Evolutionary conservation across 179 eudicot genomes (phyloP).

Genomic region (Beta corolliflora): DNA sequence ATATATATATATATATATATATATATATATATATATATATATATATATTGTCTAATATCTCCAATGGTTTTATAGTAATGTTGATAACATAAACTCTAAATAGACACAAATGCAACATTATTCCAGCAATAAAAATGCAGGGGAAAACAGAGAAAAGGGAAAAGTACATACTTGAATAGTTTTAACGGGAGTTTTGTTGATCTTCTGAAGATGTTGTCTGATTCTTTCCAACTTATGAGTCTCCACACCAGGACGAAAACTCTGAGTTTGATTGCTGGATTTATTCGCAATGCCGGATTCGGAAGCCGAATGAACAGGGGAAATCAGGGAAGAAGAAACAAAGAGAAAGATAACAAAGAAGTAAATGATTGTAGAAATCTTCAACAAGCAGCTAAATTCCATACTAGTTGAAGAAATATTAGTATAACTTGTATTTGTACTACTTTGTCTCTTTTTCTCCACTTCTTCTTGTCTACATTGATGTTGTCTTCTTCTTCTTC

Average conservation of each 20-base stretch:
- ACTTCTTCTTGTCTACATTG: constrained; percentile 34
- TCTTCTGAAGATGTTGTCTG: constrained; percentile 42
- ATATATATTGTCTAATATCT: too few species aligned
- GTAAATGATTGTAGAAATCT: constrained; percentile 33
- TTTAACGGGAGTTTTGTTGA: constrained; percentile 50
- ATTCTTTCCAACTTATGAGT: constrained; percentile 37
- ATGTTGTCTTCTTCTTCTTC: constrained; percentile 29
- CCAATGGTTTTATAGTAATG: too few species aligned
- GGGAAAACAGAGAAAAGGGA: not conserved
- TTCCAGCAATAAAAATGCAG: constrained; percentile 6
- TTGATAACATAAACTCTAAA: not conserved
- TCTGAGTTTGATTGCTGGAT: constrained; percentile 28
- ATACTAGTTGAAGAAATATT: constrained; percentile 13
- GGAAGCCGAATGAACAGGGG: constrained; percentile 28
- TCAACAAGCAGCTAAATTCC: constrained; percentile 23
- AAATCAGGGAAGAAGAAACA: constrained; percentile 31
- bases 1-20: too few species aligned
- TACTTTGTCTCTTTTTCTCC: constrained; percentile 6
- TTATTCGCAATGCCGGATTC: constrained; percentile 12
- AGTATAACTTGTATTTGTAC: not conserved
- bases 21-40: too few species aligned
- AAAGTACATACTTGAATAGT: constrained; percentile 43
- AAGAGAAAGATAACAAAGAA: constrained; percentile 27
- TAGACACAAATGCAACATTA: not conserved
- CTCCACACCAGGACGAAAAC: constrained; percentile 33